Evolutionary conservation across 2,329 filamentous ascomycete species (phyloP), one percentile per base, ranked within the genome.

Genomic region (Calcarisporium arbuscula): DNA sequence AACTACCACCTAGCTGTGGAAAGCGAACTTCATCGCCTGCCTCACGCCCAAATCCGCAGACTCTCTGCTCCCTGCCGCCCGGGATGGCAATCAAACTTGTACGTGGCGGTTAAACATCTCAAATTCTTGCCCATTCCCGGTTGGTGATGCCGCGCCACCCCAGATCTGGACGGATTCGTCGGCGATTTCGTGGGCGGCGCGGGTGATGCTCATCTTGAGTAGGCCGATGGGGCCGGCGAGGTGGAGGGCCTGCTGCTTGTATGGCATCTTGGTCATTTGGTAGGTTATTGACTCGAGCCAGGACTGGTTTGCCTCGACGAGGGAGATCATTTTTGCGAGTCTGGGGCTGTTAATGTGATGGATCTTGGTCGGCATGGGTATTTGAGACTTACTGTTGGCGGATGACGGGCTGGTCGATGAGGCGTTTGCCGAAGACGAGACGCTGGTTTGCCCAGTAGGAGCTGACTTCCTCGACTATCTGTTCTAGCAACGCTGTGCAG

Each of bases 361-460:
- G 27, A n/a, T 16, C 4, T 11, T 19, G 19, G 12, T 11, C 17
- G 17, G 19, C 14, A n/a, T 20, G 14, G 8, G 16, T 23, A 6
- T 19, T 22, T 12, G 15, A 19, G 17, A 57, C 66, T 53, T 55
- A 81, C 78, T 94, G 94, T 52, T 85, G 80, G 15, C 81, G 74
- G 50, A 94, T 89, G 28, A 86, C 84, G 17, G 86, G 84, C 52
- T 94, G 85, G 51, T 87, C 80, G 45, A 90, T 82, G 26, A 94
- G 70, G 19, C 80, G 80, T 68, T 90, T 90, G 53, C 77, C 77
- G 54, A 92, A 92, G 45, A 94, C 85, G 18, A 88, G 69, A 32
- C 86, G 80, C 62, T 94, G 88, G 64, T 92, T 86, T 20, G 80
- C 72, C 87, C 88, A 95, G 58, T 92, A 92, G 43, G 94, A 65